Evolutionary conservation across 306 rosid species (phyloP).

Genomic region (Cucumis sativus): Cucumber_9930_V3 NC_026659.2:30542001-30542500

Average conservation of each 20-base stretch:
- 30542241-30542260: slow-evolving; percentile 72
- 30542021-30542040: slow-evolving; percentile 67
- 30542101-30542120: slow-evolving; percentile 57
- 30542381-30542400: slow-evolving; percentile 55
- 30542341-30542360: slow-evolving; percentile 67
- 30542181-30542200: background rate
- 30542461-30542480: background rate
- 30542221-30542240: slow-evolving; percentile 79
- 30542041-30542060: slow-evolving; percentile 65
- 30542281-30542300: slow-evolving; percentile 63
- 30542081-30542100: slow-evolving; percentile 56
- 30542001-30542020: slow-evolving; percentile 75
- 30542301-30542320: slow-evolving; percentile 65
- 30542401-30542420: slow-evolving; percentile 64
- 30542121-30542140: slow-evolving; percentile 71
- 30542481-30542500: background rate
- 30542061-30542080: slow-evolving; percentile 67
- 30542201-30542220: slow-evolving; percentile 1
- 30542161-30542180: background rate
- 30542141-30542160: slow-evolving; percentile 41
- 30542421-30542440: slow-evolving; percentile 83
- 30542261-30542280: slow-evolving; percentile 64
- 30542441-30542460: slow-evolving; percentile 4
- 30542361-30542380: slow-evolving; percentile 87
- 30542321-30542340: slow-evolving; percentile 57